A percentile compares a stretch with the other conserved stretches of the same genome.
phyloP scores from a whole-genome alignment of 495 filamentous ascomycete genomes.

The Copromyces sp. region DNA sequence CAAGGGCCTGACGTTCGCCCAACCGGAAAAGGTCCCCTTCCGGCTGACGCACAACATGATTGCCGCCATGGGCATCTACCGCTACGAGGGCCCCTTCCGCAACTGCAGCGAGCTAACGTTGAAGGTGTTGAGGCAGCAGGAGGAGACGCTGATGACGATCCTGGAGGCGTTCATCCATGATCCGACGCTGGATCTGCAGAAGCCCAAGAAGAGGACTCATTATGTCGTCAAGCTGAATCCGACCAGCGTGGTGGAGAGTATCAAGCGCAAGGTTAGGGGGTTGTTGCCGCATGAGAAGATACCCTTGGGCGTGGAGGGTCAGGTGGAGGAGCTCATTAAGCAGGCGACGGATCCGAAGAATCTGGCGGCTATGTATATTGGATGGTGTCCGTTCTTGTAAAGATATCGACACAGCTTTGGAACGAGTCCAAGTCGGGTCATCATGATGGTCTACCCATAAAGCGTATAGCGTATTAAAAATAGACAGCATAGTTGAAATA shows the following conservation, averaged over 20 bases:
- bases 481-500: neutral
- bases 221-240: constrained; percentile 70
- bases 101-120: constrained; percentile 83
- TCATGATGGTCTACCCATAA: neutral
- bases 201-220: constrained; percentile 56
- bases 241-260: constrained; percentile 79
- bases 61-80: constrained; percentile 87
- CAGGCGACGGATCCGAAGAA: constrained; percentile 69
- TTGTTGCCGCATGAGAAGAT: constrained; percentile 77
- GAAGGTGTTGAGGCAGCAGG: constrained; percentile 72
- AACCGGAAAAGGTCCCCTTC: constrained; percentile 95
- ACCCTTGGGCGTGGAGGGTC: constrained; percentile 85
- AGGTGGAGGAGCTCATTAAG: constrained; percentile 85
- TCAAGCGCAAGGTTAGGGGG: constrained; percentile 76
- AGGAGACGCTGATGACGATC: constrained; percentile 94
- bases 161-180: constrained; percentile 95
- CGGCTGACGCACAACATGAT: constrained; percentile 97
- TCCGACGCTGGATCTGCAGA: constrained; percentile 86
- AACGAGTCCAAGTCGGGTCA: too few species aligned
- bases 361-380: constrained; percentile 89
- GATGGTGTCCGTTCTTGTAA: constrained; percentile 91
- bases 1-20: constrained; percentile 91
- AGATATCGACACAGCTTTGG: neutral
- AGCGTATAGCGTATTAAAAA: neutral
- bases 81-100: constrained; percentile 87